phyloP scores from a whole-genome alignment of 306 rosid species.

The Spatholobus suberectus region DNA sequence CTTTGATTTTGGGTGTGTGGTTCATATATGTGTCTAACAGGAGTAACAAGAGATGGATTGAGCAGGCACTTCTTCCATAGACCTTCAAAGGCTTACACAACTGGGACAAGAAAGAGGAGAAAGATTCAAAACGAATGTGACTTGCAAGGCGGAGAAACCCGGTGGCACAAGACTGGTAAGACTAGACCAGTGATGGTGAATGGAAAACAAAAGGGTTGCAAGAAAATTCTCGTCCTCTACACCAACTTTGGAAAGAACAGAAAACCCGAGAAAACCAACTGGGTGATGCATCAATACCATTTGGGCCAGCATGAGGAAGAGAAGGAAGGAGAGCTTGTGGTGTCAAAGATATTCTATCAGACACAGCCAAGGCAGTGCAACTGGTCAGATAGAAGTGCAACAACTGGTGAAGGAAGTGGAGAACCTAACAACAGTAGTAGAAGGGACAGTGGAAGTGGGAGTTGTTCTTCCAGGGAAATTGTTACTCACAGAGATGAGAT shows the following conservation, averaged over 20 bases:
- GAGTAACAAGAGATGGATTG: constrained; percentile 94
- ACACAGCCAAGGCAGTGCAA: constrained; percentile 97
- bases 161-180: constrained; percentile 99
- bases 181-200: constrained; percentile 92
- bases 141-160: constrained; percentile 84
- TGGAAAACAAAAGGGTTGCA: constrained; percentile 94
- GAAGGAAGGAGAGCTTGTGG: constrained; percentile 97
- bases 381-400: constrained; percentile 74
- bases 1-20: constrained; percentile 48
- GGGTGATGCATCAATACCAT: constrained; percentile 99
- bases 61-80: constrained; percentile 96
- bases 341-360: constrained; percentile 91
- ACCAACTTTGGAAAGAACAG: constrained; percentile 95
- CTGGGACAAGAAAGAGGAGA: constrained; percentile 93
- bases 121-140: constrained; percentile 90
- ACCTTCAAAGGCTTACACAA: constrained; percentile 96
- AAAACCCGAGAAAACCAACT: constrained; percentile 95
- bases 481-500: constrained; percentile 58
- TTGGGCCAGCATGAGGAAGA: constrained; percentile 90
- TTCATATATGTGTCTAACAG: constrained; percentile 43
- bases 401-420: constrained; percentile 58
- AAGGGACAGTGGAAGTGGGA: constrained; percentile 63
- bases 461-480: constrained; percentile 76
- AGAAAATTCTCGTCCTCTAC: constrained; percentile 90
- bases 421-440: constrained; percentile 42